phyloP scores from a whole-genome alignment of 83 land plant species.

The Picea mariana region DNA sequence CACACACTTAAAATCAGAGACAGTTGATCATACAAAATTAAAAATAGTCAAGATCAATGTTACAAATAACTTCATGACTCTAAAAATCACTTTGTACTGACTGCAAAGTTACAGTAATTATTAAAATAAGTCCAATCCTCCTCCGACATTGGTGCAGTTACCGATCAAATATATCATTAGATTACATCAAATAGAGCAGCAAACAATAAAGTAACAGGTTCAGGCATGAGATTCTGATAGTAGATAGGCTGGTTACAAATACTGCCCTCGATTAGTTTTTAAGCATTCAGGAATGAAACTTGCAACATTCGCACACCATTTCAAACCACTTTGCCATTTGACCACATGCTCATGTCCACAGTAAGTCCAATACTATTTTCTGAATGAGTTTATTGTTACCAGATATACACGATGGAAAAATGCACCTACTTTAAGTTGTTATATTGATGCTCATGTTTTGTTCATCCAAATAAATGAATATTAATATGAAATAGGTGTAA shows the following conservation, averaged over 20 bases:
- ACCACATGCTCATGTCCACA: not conserved
- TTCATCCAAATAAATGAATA: no score
- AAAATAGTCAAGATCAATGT: not conserved
- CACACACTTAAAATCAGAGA: not conserved
- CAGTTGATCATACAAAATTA: not conserved
- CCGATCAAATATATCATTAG: not conserved
- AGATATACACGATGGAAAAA: no score
- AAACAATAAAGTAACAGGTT: no score
- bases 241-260: no score
- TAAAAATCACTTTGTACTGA: not conserved
- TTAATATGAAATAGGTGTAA: no score
- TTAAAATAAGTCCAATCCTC: not conserved
- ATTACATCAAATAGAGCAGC: no score
- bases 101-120: not conserved
- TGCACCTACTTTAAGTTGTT: no score
- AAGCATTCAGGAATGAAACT: not conserved
- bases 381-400: no score
- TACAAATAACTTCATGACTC: not conserved
- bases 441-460: no score
- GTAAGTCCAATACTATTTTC: no score
- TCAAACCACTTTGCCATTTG: not conserved
- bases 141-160: not conserved
- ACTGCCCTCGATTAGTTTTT: not conserved
- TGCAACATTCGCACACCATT: not conserved
- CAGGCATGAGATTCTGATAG: no score